Evolutionary conservation across 305 asterid genomes (phyloP).

Genomic region (Euphrasia arctica): DNA sequence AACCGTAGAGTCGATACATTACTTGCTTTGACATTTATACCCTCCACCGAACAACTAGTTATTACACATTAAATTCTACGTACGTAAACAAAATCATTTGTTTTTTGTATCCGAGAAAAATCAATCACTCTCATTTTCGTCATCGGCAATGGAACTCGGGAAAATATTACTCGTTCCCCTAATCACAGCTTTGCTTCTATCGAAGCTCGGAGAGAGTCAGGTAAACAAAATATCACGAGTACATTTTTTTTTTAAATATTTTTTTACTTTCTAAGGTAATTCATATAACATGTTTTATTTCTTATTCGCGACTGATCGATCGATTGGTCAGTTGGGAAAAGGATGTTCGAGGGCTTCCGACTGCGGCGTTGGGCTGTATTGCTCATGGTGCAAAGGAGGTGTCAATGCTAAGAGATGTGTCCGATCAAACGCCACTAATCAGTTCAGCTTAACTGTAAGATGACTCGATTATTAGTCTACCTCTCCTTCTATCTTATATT

Average conservation of each 20-base stretch:
- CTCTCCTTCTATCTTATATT: no score
- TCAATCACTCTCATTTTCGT: no score
- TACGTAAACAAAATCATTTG: no score
- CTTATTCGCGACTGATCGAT: background rate
- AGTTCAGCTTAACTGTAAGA: conserved; percentile 46
- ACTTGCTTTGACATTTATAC: no score
- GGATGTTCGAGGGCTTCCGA: conserved; percentile 47
- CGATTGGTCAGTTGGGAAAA: conserved; percentile 34
- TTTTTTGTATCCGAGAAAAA: no score
- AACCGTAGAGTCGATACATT: no score
- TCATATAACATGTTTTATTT: background rate
- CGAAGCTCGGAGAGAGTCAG: conserved; percentile 47
- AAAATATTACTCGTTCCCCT: conserved; percentile 4
- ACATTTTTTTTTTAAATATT: no score
- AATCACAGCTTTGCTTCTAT: conserved; percentile 23
- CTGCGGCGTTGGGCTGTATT: conserved; percentile 58
- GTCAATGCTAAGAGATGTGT: conserved; percentile 53
- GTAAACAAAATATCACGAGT: conserved; percentile 19
- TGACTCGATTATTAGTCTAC: background rate
- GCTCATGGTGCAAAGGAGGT: conserved; percentile 44
- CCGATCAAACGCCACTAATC: conserved; percentile 56
- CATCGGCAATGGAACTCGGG: conserved; percentile 24
- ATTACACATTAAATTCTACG: no score
- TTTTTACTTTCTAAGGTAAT: background rate
- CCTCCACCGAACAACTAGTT: no score